These are phyloP conservation scores for Schwanniomyces yamadae DNA, from an alignment of 805 yeast genomes.

Conservation along the genomic window DNA sequence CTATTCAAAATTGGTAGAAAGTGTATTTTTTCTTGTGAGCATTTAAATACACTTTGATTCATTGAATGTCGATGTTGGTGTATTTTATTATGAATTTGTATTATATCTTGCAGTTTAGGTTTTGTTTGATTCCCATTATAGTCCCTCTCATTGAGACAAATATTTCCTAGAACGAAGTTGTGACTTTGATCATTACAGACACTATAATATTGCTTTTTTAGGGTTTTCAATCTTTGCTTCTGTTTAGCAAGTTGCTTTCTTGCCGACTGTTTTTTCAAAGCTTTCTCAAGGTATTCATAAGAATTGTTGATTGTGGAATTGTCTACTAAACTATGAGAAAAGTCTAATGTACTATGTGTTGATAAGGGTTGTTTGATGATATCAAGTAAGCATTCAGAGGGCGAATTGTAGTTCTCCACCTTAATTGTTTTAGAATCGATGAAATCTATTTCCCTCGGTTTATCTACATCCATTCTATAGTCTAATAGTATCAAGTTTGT, in stretches of 20 bases:
- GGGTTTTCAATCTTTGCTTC: constrained; percentile 38
- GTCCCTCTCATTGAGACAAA: constrained; percentile 22
- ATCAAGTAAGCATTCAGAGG: constrained; percentile 2
- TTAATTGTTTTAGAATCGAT: background rate
- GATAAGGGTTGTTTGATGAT: constrained; percentile 12
- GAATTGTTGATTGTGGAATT: constrained; percentile 5
- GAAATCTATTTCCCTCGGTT: constrained; percentile 3
- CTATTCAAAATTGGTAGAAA: constrained; percentile 27
- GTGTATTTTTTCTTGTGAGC: constrained; percentile 26
- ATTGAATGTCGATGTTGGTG: constrained; percentile 13
- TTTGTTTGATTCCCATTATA: constrained; percentile 6
- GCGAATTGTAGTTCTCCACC: constrained; percentile 1
- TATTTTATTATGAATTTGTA: constrained; percentile 13
- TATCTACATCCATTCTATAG: constrained; percentile 9
- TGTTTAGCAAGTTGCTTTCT: constrained; percentile 39
- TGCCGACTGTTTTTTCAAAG: constrained; percentile 37
- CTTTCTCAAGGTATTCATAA: constrained; percentile 12
- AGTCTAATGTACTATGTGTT: constrained; percentile 5
- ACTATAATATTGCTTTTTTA: constrained; percentile 44
- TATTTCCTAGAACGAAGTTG: constrained; percentile 21
- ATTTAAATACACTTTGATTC: constrained; percentile 18
- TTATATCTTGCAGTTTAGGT: constrained; percentile 6
- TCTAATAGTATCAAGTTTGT: constrained; percentile 13
- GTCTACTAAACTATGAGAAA: constrained; percentile 6
- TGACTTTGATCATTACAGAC: constrained; percentile 49